Conservation (phyloP, 2,329 filamentous ascomycete genomes). For the Ilyonectria destructans region DNA sequence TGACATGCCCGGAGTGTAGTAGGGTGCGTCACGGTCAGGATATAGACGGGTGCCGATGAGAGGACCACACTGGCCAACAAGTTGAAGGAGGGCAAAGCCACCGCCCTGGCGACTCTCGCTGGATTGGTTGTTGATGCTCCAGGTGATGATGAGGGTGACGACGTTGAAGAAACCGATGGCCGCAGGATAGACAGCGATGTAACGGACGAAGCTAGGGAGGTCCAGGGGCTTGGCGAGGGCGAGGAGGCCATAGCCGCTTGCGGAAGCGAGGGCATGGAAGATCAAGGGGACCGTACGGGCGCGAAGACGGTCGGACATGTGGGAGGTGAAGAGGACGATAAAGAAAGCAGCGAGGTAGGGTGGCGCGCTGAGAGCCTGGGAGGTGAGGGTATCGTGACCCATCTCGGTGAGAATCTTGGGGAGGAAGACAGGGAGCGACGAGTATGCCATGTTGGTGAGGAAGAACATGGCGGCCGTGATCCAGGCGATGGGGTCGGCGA, state of each 20-base stretch:
- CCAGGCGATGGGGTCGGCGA: conserved; percentile 65
- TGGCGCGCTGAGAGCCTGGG: conserved; percentile 86
- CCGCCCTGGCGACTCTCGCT: conserved; percentile 79
- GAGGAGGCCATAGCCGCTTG: conserved; percentile 73
- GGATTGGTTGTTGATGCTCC: conserved; percentile 90
- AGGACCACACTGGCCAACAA: conserved; percentile 86
- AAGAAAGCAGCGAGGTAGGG: conserved; percentile 86
- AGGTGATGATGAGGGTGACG: conserved; percentile 88
- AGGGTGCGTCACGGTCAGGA: conserved; percentile 72
- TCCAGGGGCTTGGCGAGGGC: conserved; percentile 68
- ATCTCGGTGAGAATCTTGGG: conserved; percentile 85
- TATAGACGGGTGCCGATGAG: conserved; percentile 79
- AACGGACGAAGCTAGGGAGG: conserved; percentile 70
- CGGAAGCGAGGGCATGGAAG: conserved; percentile 78
- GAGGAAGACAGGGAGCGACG: conserved; percentile 89
- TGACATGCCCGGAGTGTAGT: conserved; percentile 75
- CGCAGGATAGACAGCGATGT: conserved; percentile 85
- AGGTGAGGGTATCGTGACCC: conserved; percentile 78
- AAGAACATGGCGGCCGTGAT: conserved; percentile 89
- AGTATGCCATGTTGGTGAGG: conserved; percentile 89
- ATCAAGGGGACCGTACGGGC: conserved; percentile 79
- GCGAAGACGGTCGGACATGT: conserved; percentile 77
- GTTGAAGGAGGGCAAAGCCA: conserved; percentile 85
- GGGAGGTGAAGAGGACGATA: conserved; percentile 80
- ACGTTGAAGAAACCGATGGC: conserved; percentile 87